Evolutionary conservation across 106 monocot genomes (phyloP), one percentile per base, ranked within the genome.

Genomic region (Acanthochlamys bracteata): DNA sequence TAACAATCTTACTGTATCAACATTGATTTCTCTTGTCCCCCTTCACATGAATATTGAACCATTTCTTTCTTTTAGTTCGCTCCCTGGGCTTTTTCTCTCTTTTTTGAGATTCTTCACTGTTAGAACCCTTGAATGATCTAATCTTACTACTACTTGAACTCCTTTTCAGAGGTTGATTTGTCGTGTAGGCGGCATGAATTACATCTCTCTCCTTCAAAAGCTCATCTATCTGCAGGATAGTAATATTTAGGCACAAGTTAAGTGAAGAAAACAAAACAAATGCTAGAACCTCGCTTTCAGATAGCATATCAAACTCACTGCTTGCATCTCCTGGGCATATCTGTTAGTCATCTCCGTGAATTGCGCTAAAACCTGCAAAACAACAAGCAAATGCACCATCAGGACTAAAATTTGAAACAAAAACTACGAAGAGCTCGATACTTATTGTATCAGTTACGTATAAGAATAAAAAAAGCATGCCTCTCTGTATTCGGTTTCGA

Each of bases 341-440:
- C 91, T 78, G 25, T 72, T 83, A 16, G 96, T 91, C 91, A 98
- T 91, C 60, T 91, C 83, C 7, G 96, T 91, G 63, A 98, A 98
- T 59, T 91, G 85, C 7, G 91, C 74, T 72, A 98, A 68, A 15
- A 88, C 92, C 92, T 93, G 60, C 20, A 55, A 55, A 23, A 59
- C 19, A 40, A 42, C 6, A 22, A 39, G 25, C 7, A 51, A 66
- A 19, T 42, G 40, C 16, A 42, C 39, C 24, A 12, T 14, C 23
- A 16, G 42, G 7, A 16, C 22, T 23, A 40, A 69, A 59, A 20
- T 10, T 2, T 19, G 41, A 52, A 4, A 17, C n/a, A n/a, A 66
- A 16, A 47, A 42, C 4, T 21, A 65, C 42, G 4, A 42, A 72
- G 59, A 61, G 20, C n/a, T n/a, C n/a, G n/a, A n/a, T n/a, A n/a